Base-by-base conservation (phyloP, 768 basidiomycete genomes). In the Tremella mesenterica region DNA sequence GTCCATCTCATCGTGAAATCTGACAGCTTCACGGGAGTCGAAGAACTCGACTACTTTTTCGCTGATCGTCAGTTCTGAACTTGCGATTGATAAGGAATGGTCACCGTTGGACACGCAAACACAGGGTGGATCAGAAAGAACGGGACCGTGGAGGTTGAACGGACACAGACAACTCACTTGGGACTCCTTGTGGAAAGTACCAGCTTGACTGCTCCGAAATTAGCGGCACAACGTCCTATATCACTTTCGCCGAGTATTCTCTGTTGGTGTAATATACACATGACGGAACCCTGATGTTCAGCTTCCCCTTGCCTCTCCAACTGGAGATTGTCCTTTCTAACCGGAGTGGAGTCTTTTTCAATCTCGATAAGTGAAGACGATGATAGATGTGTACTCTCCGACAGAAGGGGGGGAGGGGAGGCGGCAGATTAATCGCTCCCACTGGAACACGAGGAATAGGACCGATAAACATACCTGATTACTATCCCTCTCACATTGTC, bases 31-130 rank as follows among this genome's bases (percentile, higher is more conserved):
- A 83, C 89, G 58, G 20, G 41, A 44, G 68, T 99, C 95, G 68
- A 84, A 99, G 67, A 83, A 91, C 69, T 97, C 91, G n/a, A 97
- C 85, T 59, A 87, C 83, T 54, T 87, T 84, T 63, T 88, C 86
- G 61, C 90, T 96, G 55, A 57, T 34, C 21, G 12, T 31, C 38
- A 41, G 38, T 10, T 10, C n/a, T 10, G 27, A 21, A 13, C 23
- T 16, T 46, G 44, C 20, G 26, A 13, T 30, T 20, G 14, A 41
- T 5, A 14, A n/a, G n/a, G n/a, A n/a, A n/a, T n/a, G n/a, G n/a
- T n/a, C n/a, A n/a, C n/a, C n/a, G n/a, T n/a, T n/a, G n/a, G n/a
- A n/a, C n/a, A n/a, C n/a, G n/a, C n/a, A n/a, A n/a, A n/a, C n/a
- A n/a, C n/a, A n/a, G n/a, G n/a, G n/a, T n/a, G n/a, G n/a, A n/a